Base-by-base conservation (phyloP, 805 yeast genomes). In the Candida orba region DNA sequence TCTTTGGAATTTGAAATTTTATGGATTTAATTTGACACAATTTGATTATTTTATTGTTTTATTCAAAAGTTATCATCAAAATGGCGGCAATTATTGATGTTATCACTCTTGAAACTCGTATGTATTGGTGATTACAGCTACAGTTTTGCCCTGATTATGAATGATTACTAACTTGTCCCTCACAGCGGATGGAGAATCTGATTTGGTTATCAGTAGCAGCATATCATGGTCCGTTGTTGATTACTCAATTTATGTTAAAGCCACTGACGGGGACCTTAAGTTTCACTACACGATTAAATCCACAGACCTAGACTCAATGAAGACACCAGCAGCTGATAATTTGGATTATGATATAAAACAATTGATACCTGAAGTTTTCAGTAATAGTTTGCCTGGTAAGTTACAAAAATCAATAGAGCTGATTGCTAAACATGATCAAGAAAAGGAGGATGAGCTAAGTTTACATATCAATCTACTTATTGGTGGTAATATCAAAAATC, bases 401-500 rank as follows among this genome's bases (percentile, higher is more conserved):
- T 31, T 40, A 10, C 14, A 36, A 15, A 34, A 36, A 8, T 36
- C 47, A 8, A 24, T 46, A 2, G 43, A 44, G 23, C 20, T 46
- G 14, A 29, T 35, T 13, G 47, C 35, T 2, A 36, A 37, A 17
- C 38, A 36, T 7, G 41, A 29, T n/a, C 15, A 24, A 5, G 24
- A 24, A 4, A 9, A 7, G 0, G 18, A 40, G 2, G 30, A 27
- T 20, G 9, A 15, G 6, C 18, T 42, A 3, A 12, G 6, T 1
- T 20, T 41, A 18, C 33, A 39, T 7, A 22, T 49, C 1, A 38
- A 29, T 4, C 32, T 44, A 2, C 31, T 39, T 13, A 30, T 46
- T 20, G 52, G 51, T 2, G 31, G 44, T n/a, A 40, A 44, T 7
- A 43, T 52, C 15, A 40, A 32, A 43, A 45, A 44, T 37, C 46